phyloP scores from a whole-genome alignment of 208 protist genomes.

The Acanthamoeba royreba region DNA sequence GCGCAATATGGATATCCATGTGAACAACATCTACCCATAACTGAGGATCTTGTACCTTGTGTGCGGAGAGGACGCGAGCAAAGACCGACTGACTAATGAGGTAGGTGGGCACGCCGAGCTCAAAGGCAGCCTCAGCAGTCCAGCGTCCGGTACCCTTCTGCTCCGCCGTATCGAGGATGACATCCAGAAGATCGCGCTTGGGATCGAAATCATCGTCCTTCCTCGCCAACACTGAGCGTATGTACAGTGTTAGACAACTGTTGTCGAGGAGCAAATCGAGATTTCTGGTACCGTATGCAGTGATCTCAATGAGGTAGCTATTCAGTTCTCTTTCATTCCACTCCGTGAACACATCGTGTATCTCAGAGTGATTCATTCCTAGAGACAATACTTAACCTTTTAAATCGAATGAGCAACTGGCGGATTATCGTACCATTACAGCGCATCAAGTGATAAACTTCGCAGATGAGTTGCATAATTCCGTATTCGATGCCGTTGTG shows the following conservation, averaged over 20 bases:
- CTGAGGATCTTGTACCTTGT: too few species aligned
- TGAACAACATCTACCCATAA: too few species aligned
- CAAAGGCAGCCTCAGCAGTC: slow-evolving; percentile 82
- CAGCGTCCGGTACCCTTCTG: slow-evolving; percentile 95
- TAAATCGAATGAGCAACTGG: not conserved
- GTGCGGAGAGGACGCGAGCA: slow-evolving; percentile 86
- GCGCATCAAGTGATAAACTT: slow-evolving; percentile 92
- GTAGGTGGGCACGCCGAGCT: slow-evolving; percentile 87
- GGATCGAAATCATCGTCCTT: slow-evolving; percentile 82
- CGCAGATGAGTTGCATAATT: slow-evolving; percentile 96
- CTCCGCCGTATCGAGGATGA: slow-evolving; percentile 93
- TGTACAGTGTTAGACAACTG: too few species aligned
- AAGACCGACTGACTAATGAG: slow-evolving; percentile 92
- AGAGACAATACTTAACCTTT: not conserved
- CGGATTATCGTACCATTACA: not conserved
- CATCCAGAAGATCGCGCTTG: slow-evolving; percentile 85
- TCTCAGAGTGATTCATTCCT: slow-evolving; percentile 88
- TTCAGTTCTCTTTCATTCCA: slow-evolving; percentile 94
- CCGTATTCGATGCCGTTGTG: slow-evolving; percentile 99
- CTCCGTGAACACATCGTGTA: slow-evolving; percentile 88
- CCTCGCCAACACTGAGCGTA: too few species aligned
- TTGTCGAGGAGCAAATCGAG: too few species aligned
- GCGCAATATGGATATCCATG: not conserved
- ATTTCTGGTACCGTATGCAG: too few species aligned
- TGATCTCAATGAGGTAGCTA: slow-evolving; percentile 98